Evolutionary conservation across 208 protist genomes (phyloP), one percentile per base, ranked within the genome.

Genomic region (Crithidia fasciculata): DNA sequence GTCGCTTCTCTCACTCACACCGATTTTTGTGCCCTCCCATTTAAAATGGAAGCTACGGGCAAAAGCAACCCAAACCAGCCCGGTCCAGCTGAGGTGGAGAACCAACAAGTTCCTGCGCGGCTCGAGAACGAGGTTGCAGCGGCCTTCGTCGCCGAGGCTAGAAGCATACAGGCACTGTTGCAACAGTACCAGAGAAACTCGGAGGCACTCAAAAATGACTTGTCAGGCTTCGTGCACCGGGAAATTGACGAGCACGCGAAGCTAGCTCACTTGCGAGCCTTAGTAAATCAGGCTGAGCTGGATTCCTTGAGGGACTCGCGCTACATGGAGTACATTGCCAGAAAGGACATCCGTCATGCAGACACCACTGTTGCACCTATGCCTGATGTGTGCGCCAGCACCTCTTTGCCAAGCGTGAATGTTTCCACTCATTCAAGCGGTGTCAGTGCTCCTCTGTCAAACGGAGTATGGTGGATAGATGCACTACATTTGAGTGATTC

Each of bases 201-300:
- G n/a, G 65, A 60, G 5, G 9, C 41, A 6, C 47, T 78, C 43
- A 78, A 56, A 36, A 12, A 43, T 8, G 73, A 63, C 15, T 5
- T 78, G 9, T 44, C 58, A 15, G 44, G 16, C 7, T 78, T 68
- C 66, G 66, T 78, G 52, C 65, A 56, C 19, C 73, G 59, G 7
- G 73, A 78, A 6, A 62, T 78, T 19, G 59, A 78, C 39, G 73
- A 78, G 56, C 66, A 78, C 40, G 59, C 49, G 15, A 15, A 62
- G 39, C 69, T 78, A 8, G 50, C 62, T 19, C 73, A 72, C 28
- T 41, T 78, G 50, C 57, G 73, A 15, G 73, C 65, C 16, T 36
- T 19, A n/a, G 73, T 73, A 10, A 47, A 68, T 13, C 56, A 72
- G 41, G 55, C 58, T 5, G 73, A 78, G 40, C 50, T 78, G n/a